Evolutionary conservation across 1,139 yeast species (phyloP).

Genomic region (Saccharomycopsis hybrid): DNA sequence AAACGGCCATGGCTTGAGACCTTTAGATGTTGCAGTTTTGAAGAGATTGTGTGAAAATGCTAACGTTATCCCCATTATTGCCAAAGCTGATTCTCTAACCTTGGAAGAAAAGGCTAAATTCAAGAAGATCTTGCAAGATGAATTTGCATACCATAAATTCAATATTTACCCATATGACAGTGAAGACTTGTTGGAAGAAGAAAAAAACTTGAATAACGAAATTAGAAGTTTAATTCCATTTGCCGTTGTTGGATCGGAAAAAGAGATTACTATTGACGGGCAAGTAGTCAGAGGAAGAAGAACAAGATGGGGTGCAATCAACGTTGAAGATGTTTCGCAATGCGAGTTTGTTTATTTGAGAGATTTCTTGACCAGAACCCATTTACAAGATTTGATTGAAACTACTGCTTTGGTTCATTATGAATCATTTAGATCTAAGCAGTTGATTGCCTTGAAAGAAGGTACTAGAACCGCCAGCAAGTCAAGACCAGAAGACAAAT

Average conservation of each 20-base stretch:
- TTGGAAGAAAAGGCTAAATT: slow-evolving; percentile 74
- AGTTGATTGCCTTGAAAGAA: slow-evolving; percentile 89
- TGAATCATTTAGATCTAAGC: slow-evolving; percentile 90
- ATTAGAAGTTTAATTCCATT: slow-evolving; percentile 82
- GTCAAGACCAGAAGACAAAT: slow-evolving; percentile 14
- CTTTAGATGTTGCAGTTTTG: slow-evolving; percentile 77
- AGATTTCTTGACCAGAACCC: slow-evolving; percentile 91
- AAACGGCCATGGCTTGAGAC: slow-evolving; percentile 71
- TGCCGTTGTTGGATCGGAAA: slow-evolving; percentile 93
- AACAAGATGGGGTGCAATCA: slow-evolving; percentile 88
- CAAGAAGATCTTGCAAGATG: slow-evolving; percentile 70
- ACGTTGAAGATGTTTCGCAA: slow-evolving; percentile 88
- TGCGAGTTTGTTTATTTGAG: slow-evolving; percentile 93
- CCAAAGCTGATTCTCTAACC: slow-evolving; percentile 86
- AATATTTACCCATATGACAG: slow-evolving; percentile 83
- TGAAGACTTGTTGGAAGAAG: slow-evolving; percentile 70
- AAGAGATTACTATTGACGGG: slow-evolving; percentile 66
- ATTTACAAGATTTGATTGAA: slow-evolving; percentile 92
- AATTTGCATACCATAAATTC: slow-evolving; percentile 67
- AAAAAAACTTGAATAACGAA: slow-evolving; percentile 69
- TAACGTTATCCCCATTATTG: slow-evolving; percentile 92
- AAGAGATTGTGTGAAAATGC: slow-evolving; percentile 84
- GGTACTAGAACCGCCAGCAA: slow-evolving; percentile 41
- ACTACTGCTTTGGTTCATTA: slow-evolving; percentile 85
- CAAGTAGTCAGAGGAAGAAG: slow-evolving; percentile 82